A percentile compares a stretch with the other conserved stretches of the same genome.
Conservation (phyloP, 1,284 basidiomycete species). For the Apiotrichum veenhuisii region DNA sequence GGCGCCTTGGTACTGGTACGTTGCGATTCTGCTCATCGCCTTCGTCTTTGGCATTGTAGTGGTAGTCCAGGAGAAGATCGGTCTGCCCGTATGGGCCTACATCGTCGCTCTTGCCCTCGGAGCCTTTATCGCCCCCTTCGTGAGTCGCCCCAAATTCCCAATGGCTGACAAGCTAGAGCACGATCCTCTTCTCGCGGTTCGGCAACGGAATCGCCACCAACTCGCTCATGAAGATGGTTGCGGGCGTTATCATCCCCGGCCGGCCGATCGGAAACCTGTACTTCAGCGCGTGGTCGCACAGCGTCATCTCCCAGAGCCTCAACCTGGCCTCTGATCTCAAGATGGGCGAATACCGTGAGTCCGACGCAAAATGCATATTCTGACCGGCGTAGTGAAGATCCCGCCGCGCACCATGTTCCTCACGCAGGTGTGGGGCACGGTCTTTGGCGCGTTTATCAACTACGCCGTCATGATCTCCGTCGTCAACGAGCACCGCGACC, state of each 20-base stretch:
- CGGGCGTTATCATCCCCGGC: constrained; percentile 22
- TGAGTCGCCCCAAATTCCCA: constrained; percentile 1
- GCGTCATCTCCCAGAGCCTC: constrained; percentile 20
- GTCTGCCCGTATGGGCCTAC: constrained; percentile 22
- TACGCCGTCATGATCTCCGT: constrained; percentile 31
- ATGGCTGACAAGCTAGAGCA: constrained; percentile 4
- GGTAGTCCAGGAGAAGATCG: constrained; percentile 23
- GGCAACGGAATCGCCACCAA: constrained; percentile 27
- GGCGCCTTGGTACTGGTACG: constrained; percentile 37
- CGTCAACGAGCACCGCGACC: constrained; percentile 25
- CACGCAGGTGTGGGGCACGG: constrained; percentile 26
- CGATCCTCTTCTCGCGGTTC: constrained; percentile 23
- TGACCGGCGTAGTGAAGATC: constrained; percentile 39
- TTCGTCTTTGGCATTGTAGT: constrained; percentile 27
- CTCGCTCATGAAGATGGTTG: constrained; percentile 27
- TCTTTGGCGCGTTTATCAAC: constrained; percentile 33
- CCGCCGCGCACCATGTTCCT: constrained; percentile 28
- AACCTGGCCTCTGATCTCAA: constrained; percentile 24
- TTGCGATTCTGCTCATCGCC: constrained; percentile 13
- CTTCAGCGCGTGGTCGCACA: constrained; percentile 26
- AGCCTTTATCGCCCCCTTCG: constrained; percentile 24
- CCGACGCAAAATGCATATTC: too few species aligned
- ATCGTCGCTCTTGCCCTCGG: constrained; percentile 25
- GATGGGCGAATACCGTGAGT: constrained; percentile 23
- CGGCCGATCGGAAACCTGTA: constrained; percentile 28